These are phyloP conservation scores for Skeletonema potamos DNA, from an alignment of 108 stramenopile genomes.

Conservation along the genomic window DNA sequence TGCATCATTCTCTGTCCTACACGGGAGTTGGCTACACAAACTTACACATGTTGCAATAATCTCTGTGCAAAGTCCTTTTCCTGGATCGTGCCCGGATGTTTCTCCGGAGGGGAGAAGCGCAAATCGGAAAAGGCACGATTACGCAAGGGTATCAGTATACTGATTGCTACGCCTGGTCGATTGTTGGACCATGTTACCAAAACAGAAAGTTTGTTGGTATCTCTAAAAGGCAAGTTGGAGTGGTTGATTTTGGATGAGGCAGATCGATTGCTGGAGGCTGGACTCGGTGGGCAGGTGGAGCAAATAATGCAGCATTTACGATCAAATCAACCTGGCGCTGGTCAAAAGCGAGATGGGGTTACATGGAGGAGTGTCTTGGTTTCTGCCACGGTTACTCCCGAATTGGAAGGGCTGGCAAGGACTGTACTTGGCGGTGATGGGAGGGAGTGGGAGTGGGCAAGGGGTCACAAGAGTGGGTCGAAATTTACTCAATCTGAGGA, in stretches of 20 bases:
- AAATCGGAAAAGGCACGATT: constrained; percentile 90
- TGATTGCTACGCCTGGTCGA: constrained; percentile 98
- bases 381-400: constrained; percentile 97
- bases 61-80: constrained; percentile 72
- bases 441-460: constrained; percentile 89
- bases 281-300: constrained; percentile 90
- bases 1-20: constrained; percentile 93
- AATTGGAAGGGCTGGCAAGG: constrained; percentile 96
- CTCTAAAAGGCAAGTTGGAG: constrained; percentile 81
- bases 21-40: constrained; percentile 99
- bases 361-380: constrained; percentile 92
- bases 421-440: constrained; percentile 93
- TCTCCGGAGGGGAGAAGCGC: constrained; percentile 97
- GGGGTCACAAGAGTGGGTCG: constrained; percentile 22
- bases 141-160: constrained; percentile 95
- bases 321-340: constrained; percentile 70
- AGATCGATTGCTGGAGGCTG: constrained; percentile 95
- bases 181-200: constrained; percentile 97
- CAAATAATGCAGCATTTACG: constrained; percentile 83
- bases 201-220: constrained; percentile 51
- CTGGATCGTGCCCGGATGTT: constrained; percentile 92
- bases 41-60: constrained; percentile 88
- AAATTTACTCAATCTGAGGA: not conserved
- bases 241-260: constrained; percentile 99
- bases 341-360: constrained; percentile 72